phyloP scores from a whole-genome alignment of 2,329 filamentous ascomycete species.

The Knufia fluminis region DNA sequence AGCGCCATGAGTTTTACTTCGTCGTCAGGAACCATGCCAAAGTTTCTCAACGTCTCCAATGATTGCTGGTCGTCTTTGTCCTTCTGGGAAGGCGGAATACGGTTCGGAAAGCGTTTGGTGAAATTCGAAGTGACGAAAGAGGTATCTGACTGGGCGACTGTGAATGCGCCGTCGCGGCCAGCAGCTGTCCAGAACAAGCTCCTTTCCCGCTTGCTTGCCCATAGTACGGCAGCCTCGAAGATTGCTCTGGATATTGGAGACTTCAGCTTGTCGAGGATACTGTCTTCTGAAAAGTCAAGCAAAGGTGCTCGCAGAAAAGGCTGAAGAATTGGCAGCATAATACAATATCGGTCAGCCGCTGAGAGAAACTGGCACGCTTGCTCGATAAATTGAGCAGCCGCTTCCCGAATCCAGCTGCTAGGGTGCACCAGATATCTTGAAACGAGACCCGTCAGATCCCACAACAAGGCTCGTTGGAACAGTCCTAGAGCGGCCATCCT shows the following conservation, averaged over 20 bases:
- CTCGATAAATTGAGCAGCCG: slow-evolving; percentile 73
- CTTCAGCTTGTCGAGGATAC: slow-evolving; percentile 72
- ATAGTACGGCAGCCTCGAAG: slow-evolving; percentile 75
- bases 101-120: slow-evolving; percentile 47
- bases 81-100: slow-evolving; percentile 39
- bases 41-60: slow-evolving; percentile 73
- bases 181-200: slow-evolving; percentile 81
- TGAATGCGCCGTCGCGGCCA: slow-evolving; percentile 61
- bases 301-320: slow-evolving; percentile 72
- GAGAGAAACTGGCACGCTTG: slow-evolving; percentile 67
- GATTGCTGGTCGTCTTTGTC: slow-evolving; percentile 94
- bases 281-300: slow-evolving; percentile 60
- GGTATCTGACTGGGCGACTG: slow-evolving; percentile 50
- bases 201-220: slow-evolving; percentile 73
- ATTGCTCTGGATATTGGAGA: slow-evolving; percentile 68
- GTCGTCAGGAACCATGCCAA: slow-evolving; percentile 73
- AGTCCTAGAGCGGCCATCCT: slow-evolving; percentile 82
- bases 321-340: slow-evolving; percentile 68
- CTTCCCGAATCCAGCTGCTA: slow-evolving; percentile 89
- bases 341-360: slow-evolving; percentile 70
- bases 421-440: slow-evolving; percentile 85
- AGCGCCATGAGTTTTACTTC: slow-evolving; percentile 82
- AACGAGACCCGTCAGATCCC: slow-evolving; percentile 78
- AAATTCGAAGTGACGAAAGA: slow-evolving; percentile 40
- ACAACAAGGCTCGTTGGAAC: slow-evolving; percentile 72